phyloP scores from a whole-genome alignment of 306 rosid species.

The Cucurbita moschata region DNA sequence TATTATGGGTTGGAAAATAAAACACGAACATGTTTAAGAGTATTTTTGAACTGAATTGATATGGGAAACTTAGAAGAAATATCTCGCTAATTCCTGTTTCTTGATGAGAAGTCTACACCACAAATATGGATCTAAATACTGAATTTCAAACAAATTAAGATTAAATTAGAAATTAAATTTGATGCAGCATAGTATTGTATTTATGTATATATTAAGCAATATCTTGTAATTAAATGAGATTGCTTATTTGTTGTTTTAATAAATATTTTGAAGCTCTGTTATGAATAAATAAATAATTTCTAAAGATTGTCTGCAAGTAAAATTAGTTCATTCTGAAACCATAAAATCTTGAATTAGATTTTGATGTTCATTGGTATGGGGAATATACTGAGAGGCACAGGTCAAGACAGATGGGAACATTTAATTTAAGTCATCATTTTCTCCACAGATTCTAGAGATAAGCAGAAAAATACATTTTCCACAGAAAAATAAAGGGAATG shows the following conservation, averaged over 20 bases:
- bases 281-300: background rate
- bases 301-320: background rate
- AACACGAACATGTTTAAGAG: too few relatives aligned
- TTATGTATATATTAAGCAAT: background rate
- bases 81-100: too few relatives aligned
- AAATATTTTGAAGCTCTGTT: background rate
- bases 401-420: background rate
- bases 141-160: too few relatives aligned
- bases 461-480: conserved; percentile 1
- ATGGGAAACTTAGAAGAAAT: too few relatives aligned
- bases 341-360: background rate
- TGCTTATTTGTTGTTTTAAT: background rate
- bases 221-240: background rate
- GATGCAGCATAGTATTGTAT: background rate
- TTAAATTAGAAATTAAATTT: background rate
- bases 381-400: background rate
- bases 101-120: too few relatives aligned
- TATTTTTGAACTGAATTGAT: too few relatives aligned
- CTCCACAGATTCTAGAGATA: conserved; percentile 2
- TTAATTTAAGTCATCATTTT: background rate
- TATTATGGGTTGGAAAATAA: too few relatives aligned
- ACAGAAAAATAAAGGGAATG: background rate
- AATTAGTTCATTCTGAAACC: background rate
- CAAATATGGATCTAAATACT: too few relatives aligned
- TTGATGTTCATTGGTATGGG: background rate